These are phyloP conservation scores for Tremella fuciformis DNA, from an alignment of 768 basidiomycete genomes.

Conservation along the genomic window DNA sequence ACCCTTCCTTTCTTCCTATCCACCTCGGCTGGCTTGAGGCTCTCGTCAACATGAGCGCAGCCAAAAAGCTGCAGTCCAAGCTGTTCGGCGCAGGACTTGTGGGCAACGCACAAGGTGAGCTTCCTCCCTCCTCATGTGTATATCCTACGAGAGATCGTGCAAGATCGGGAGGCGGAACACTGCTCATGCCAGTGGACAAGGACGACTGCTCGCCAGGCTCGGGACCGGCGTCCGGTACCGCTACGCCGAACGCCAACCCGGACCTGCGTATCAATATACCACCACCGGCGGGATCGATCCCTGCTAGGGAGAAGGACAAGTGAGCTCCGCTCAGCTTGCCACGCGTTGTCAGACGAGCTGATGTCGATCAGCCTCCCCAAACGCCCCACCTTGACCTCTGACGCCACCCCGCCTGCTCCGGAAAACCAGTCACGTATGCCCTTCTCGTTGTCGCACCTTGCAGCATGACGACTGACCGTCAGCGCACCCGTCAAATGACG, in stretches of 20 bases:
- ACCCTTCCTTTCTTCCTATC: background rate
- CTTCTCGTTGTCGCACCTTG: background rate
- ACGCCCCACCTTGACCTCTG: slow-evolving; percentile 33
- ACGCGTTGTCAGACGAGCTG: background rate
- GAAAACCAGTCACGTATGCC: slow-evolving; percentile 27
- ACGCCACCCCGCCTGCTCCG: slow-evolving; percentile 22
- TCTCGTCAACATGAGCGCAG: slow-evolving; percentile 53
- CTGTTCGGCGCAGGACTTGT: slow-evolving; percentile 58
- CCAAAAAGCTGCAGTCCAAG: slow-evolving; percentile 69
- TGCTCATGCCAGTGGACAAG: slow-evolving; percentile 1
- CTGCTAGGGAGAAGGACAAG: slow-evolving; percentile 41
- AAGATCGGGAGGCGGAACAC: background rate
- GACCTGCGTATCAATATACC: slow-evolving; percentile 25
- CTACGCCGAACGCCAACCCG: slow-evolving; percentile 19
- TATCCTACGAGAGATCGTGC: too few relatives aligned
- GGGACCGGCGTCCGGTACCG: slow-evolving; percentile 22
- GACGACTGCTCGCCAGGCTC: background rate
- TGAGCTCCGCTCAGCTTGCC: slow-evolving; percentile 19
- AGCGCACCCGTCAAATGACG: slow-evolving; percentile 26
- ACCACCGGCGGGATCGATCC: slow-evolving; percentile 6
- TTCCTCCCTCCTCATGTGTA: too few relatives aligned
- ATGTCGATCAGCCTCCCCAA: slow-evolving; percentile 40
- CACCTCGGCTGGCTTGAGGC: background rate
- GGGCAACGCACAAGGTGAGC: background rate
- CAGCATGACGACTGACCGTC: background rate